A percentile compares a stretch with the other conserved stretches of the same genome.
Conservation (phyloP, 257 asterid species). For the Plantago elongata region DNA sequence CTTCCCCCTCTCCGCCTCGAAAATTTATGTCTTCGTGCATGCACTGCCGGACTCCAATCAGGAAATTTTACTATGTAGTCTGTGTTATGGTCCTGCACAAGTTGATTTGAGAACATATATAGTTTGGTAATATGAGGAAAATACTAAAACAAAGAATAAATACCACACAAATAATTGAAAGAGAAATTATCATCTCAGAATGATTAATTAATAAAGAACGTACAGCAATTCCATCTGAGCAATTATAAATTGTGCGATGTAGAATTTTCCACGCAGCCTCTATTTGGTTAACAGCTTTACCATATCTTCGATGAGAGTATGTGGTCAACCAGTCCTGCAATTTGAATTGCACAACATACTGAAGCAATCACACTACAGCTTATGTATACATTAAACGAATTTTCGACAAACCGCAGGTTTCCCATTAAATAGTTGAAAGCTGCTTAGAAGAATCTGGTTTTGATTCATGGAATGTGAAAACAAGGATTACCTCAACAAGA, state of each 20-base stretch:
- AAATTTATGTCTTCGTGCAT: constrained; percentile 33
- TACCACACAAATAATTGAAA: neutral
- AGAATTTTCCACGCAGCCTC: constrained; percentile 90
- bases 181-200: neutral
- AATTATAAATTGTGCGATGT: constrained; percentile 75
- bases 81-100: constrained; percentile 74
- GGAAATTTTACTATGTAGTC: constrained; percentile 90
- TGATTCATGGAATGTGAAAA: constrained; percentile 4
- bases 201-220: constrained; percentile 21
- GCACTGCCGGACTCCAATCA: constrained; percentile 72
- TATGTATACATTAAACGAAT: no score
- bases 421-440: neutral
- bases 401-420: no score
- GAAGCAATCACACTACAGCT: constrained; percentile 1
- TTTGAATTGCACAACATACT: constrained; percentile 16
- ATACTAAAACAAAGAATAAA: neutral
- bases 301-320: constrained; percentile 86
- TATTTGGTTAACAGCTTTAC: constrained; percentile 53
- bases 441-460: neutral
- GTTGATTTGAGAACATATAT: constrained; percentile 10
- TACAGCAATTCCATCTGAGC: constrained; percentile 96
- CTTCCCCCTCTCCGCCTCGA: constrained; percentile 38
- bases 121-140: neutral
- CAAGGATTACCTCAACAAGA: constrained; percentile 54
- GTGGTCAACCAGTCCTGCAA: constrained; percentile 80